Evolutionary conservation across 495 filamentous ascomycete species (phyloP).

Genomic region (Cryomyces minteri): DNA sequence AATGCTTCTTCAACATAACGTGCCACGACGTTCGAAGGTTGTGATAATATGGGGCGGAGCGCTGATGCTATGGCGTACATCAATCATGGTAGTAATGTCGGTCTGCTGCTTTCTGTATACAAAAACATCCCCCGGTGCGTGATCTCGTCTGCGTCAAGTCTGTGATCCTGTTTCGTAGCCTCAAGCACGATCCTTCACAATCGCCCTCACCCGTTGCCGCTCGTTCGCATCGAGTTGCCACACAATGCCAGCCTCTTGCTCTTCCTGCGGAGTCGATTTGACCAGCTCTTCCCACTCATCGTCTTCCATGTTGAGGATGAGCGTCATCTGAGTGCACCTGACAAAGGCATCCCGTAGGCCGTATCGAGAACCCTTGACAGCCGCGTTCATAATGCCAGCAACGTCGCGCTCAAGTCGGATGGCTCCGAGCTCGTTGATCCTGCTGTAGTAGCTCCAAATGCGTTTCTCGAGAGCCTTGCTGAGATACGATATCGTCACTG

Average conservation of each 20-base stretch:
- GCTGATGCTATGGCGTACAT: too few relatives aligned
- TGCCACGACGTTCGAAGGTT: too few relatives aligned
- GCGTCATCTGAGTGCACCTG: slow-evolving; percentile 62
- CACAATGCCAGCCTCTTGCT: slow-evolving; percentile 20
- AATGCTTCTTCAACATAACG: too few relatives aligned
- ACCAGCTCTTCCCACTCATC: slow-evolving; percentile 82
- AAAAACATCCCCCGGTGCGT: too few relatives aligned
- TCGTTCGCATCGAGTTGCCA: slow-evolving; percentile 46
- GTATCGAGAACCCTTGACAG: slow-evolving; percentile 61
- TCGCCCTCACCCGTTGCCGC: slow-evolving; percentile 38
- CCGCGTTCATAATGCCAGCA: slow-evolving; percentile 53
- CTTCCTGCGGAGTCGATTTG: slow-evolving; percentile 21
- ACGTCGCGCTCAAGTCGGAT: slow-evolving; percentile 81
- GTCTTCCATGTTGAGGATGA: slow-evolving; percentile 92
- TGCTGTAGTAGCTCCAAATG: slow-evolving; percentile 66
- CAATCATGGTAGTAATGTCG: too few relatives aligned
- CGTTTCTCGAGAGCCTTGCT: slow-evolving; percentile 71
- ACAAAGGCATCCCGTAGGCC: slow-evolving; percentile 64
- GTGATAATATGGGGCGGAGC: too few relatives aligned
- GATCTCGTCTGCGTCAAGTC: too few relatives aligned
- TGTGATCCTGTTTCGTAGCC: neutral
- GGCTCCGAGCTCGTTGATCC: slow-evolving; percentile 67
- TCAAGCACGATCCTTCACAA: slow-evolving; percentile 25
- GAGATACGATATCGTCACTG: slow-evolving; percentile 53
- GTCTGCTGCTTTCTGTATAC: too few relatives aligned